These are phyloP conservation scores for Coemansia sp. DNA, from an alignment of 192 early-diverging fungal genomes.

Conservation along the genomic window DNA sequence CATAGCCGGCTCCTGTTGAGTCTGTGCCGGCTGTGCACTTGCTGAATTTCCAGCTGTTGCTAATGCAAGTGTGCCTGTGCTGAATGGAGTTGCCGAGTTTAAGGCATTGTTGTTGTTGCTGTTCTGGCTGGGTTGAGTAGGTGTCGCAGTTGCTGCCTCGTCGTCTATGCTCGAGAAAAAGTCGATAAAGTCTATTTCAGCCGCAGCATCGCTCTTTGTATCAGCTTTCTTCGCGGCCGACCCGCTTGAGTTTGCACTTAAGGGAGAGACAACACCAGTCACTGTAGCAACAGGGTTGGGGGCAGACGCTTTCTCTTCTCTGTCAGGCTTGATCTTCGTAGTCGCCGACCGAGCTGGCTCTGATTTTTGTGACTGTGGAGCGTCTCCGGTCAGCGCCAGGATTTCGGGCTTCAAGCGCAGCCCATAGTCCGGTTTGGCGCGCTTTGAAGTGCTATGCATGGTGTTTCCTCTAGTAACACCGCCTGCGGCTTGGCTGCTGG, in stretches of 20 bases:
- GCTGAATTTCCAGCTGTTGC: not conserved
- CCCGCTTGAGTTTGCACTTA: not conserved
- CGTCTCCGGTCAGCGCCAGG: constrained; percentile 18
- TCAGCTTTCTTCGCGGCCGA: not conserved
- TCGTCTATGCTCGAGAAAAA: constrained; percentile 59
- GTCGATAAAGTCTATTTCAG: constrained; percentile 55
- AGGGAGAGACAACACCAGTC: not conserved
- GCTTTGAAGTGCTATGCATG: not conserved
- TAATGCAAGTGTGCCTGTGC: not conserved
- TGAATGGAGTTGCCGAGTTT: not conserved
- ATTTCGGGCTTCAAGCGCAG: constrained; percentile 51
- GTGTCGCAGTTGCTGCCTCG: constrained; percentile 8
- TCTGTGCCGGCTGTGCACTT: not conserved
- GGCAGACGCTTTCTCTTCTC: not conserved
- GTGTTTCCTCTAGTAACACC: constrained; percentile 13
- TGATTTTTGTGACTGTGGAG: constrained; percentile 3
- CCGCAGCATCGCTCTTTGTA: constrained; percentile 14
- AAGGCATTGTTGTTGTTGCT: not conserved
- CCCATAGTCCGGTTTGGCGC: constrained; percentile 46
- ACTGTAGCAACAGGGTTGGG: not conserved
- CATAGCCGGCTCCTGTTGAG: constrained; percentile 6
- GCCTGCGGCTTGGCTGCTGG: constrained; percentile 5
- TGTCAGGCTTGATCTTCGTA: not conserved
- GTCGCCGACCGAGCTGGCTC: not conserved
- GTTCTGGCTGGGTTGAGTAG: not conserved